These are phyloP conservation scores for Acorus calamus DNA, from an alignment of 106 monocot species.

Conservation along the genomic window DNA sequence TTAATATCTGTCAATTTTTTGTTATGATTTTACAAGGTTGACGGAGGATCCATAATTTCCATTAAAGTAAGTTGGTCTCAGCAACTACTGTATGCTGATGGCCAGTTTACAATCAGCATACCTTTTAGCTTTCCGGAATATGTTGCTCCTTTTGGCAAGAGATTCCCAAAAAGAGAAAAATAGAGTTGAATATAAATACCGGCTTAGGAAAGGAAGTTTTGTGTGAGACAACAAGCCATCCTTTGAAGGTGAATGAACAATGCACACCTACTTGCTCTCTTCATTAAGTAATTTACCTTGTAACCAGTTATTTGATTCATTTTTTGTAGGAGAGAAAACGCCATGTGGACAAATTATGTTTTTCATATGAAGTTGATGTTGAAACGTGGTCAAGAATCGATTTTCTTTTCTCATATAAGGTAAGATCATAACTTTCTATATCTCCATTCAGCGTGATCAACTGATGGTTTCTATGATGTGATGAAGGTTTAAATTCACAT, in stretches of 20 bases:
- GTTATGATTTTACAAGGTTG: conserved; percentile 35
- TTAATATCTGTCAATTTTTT: not conserved
- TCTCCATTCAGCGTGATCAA: not conserved
- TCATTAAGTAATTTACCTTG: no score
- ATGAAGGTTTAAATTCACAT: no score
- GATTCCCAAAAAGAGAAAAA: conserved; percentile 54
- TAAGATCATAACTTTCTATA: conserved; percentile 20
- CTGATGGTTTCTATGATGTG: no score
- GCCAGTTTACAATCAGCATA: conserved; percentile 46
- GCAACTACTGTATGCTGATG: conserved; percentile 59
- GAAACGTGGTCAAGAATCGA: conserved; percentile 73
- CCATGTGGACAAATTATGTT: conserved; percentile 37
- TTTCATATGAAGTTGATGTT: conserved; percentile 70
- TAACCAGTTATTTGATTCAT: no score
- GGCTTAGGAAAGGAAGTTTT: conserved; percentile 66
- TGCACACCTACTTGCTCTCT: not conserved
- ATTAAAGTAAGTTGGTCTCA: conserved; percentile 72
- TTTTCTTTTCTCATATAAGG: conserved; percentile 73
- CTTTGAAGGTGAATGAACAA: conserved; percentile 53
- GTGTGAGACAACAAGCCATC: conserved; percentile 54
- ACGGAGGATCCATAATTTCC: conserved; percentile 62
- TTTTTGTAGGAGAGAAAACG: conserved; percentile 53
- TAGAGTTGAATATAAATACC: conserved; percentile 54
- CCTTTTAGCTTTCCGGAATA: conserved; percentile 86
- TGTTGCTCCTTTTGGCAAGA: conserved; percentile 61